These are phyloP conservation scores for Pseudogymnoascus sp. DNA, from an alignment of 2,329 filamentous ascomycete genomes.

Conservation along the genomic window DNA sequence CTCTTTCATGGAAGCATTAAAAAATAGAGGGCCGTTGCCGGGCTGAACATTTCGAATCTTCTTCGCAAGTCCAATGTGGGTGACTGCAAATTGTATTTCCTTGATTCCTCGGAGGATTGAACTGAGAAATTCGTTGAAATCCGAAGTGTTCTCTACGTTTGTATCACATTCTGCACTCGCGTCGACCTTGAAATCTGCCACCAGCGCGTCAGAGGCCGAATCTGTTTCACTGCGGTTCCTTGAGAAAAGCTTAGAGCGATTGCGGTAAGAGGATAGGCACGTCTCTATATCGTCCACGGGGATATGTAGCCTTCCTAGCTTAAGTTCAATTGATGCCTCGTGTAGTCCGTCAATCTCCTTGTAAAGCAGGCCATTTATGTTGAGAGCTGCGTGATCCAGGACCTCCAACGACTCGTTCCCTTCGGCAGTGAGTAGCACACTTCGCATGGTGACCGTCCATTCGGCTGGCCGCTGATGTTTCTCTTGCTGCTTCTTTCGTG, in stretches of 20 bases:
- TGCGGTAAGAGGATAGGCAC: constrained; percentile 44
- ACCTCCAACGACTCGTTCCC: constrained; percentile 81
- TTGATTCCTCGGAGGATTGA: constrained; percentile 89
- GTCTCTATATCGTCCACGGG: constrained; percentile 79
- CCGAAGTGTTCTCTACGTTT: constrained; percentile 76
- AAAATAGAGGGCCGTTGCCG: constrained; percentile 62
- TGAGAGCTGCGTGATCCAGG: constrained; percentile 79
- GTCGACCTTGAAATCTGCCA: constrained; percentile 65
- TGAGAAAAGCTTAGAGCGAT: constrained; percentile 26
- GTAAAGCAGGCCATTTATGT: constrained; percentile 86
- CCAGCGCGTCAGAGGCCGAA: constrained; percentile 51
- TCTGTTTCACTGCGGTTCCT: not conserved
- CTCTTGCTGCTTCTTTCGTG: constrained; percentile 63
- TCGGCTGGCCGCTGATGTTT: constrained; percentile 72
- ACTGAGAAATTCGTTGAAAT: constrained; percentile 86
- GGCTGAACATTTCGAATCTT: constrained; percentile 64
- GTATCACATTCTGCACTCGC: constrained; percentile 47
- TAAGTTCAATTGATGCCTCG: constrained; percentile 84
- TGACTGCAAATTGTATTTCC: constrained; percentile 91
- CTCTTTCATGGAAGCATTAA: constrained; percentile 94
- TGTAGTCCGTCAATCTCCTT: constrained; percentile 78
- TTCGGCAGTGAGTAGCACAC: constrained; percentile 81
- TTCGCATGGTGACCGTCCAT: constrained; percentile 84
- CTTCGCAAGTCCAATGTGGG: constrained; percentile 82
- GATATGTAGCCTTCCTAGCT: constrained; percentile 82